Evolutionary conservation across 2,329 filamentous ascomycete genomes (phyloP).

Genomic region (Calonectria leucothoes): DNA sequence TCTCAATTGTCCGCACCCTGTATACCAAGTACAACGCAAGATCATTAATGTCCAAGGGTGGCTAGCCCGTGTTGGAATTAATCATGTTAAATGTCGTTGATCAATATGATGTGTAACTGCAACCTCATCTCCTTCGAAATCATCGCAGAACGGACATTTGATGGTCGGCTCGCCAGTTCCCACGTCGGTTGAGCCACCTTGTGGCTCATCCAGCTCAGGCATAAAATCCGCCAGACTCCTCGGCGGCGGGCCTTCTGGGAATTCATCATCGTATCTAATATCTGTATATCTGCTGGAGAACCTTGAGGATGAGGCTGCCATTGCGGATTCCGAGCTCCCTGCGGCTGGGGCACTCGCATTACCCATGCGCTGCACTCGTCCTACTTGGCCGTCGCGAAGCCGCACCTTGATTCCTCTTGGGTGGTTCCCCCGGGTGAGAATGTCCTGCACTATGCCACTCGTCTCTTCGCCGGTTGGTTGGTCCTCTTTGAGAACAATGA

Average conservation of each 20-base stretch:
- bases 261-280: slow-evolving; percentile 50
- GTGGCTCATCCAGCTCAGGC: slow-evolving; percentile 51
- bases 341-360: slow-evolving; percentile 24
- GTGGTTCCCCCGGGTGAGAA: slow-evolving; percentile 80
- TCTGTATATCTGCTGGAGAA: slow-evolving; percentile 49
- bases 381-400: slow-evolving; percentile 76
- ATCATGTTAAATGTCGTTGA: slow-evolving; percentile 45
- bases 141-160: slow-evolving; percentile 73
- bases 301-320: slow-evolving; percentile 30
- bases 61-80: not conserved
- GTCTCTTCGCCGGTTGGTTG: slow-evolving; percentile 81
- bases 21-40: not conserved
- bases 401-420: slow-evolving; percentile 84
- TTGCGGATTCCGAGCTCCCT: not conserved
- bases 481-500: slow-evolving; percentile 81
- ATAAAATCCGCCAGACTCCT: slow-evolving; percentile 59
- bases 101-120: slow-evolving; percentile 77
- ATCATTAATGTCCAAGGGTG: not conserved
- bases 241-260: slow-evolving; percentile 52
- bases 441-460: slow-evolving; percentile 71
- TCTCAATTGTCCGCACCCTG: not conserved
- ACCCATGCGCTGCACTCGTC: slow-evolving; percentile 76
- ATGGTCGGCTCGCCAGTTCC: slow-evolving; percentile 28
- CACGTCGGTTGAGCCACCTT: slow-evolving; percentile 5
- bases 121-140: slow-evolving; percentile 75